Evolutionary conservation across 202 grass and related monocot species (phyloP), one percentile per base, ranked within the genome.

Genomic region (Setaria italica): DNA sequence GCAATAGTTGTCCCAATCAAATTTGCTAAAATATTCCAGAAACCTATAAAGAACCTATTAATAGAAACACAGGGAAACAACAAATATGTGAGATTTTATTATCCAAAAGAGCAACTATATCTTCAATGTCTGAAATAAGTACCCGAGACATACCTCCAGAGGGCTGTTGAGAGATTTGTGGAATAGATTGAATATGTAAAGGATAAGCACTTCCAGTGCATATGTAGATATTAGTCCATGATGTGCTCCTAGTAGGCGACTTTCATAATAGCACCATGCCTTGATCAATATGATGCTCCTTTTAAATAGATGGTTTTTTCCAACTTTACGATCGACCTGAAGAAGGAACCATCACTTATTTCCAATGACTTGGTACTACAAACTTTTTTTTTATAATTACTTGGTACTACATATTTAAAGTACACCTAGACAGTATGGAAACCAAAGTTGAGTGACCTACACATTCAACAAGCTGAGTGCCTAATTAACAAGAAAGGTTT

Each of bases 191-290:
- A 99, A 91, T 82, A 99, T 78, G 51, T 96, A 91, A 70, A 99
- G 88, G 60, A 99, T 84, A 42, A 99, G 84, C 39, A 69, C 91
- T 77, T 99, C 97, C 77, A 99, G 80, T 7, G 93, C 97, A 80
- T 99, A 99, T 78, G 97, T 99, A 45, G 97, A 99, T 86, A 99
- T 92, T 13, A 99, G 87, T 51, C 93, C 93, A 94, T 99, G 91
- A 88, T 96, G 92, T 81, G 93, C 97, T 60, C 97, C 97, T 86
- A 99, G 84, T 47, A 99, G 88, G 50, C 92, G 93, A 80, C 97
- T 99, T 84, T 99, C 97, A 88, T 99, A 96, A 82, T 96, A 99
- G 87, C 93, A 96, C 97, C 97, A 99, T 66, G 92, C 87, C 87
- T 99, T 99, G 79, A 96, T 94, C 74, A 99, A 86, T 88, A 99